phyloP scores from a whole-genome alignment of 805 yeast genomes.

The Nakazawaea populi region DNA sequence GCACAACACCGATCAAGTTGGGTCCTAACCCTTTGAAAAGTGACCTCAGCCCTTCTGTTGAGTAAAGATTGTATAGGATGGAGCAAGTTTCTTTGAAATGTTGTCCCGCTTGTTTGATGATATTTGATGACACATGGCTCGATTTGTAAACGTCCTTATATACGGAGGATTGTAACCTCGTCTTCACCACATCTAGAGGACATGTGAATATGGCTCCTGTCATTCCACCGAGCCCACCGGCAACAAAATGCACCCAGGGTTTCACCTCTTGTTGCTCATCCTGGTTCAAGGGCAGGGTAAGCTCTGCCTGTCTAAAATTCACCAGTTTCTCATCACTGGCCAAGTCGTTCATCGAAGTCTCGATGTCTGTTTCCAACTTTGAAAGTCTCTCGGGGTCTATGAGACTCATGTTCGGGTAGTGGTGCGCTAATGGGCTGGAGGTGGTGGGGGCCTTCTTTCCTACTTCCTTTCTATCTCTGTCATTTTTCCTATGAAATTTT shows the following conservation, averaged over 20 bases:
- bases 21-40: constrained; percentile 95
- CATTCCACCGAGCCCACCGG: constrained; percentile 96
- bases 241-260: constrained; percentile 81
- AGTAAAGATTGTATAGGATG: constrained; percentile 64
- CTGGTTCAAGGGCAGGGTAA: neutral
- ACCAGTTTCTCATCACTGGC: constrained; percentile 72
- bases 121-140: constrained; percentile 32
- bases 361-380: constrained; percentile 48
- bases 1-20: constrained; percentile 93
- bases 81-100: constrained; percentile 82
- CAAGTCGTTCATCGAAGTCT: constrained; percentile 52
- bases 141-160: constrained; percentile 51
- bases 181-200: constrained; percentile 94
- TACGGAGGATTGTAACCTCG: constrained; percentile 88
- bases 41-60: constrained; percentile 77
- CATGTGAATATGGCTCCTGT: constrained; percentile 92
- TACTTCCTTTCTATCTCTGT: neutral
- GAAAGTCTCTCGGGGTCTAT: constrained; percentile 18
- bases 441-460: neutral
- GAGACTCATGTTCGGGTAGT: neutral
- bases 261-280: constrained; percentile 19
- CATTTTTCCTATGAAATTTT: neutral
- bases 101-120: constrained; percentile 40
- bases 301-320: constrained; percentile 28
- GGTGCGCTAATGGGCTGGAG: neutral